Percentiles rank a stretch among this genome's conserved stretches.
Evolutionary conservation across 1,284 basidiomycete genomes (phyloP).

Genomic region (Sporisorium exsertum): DNA sequence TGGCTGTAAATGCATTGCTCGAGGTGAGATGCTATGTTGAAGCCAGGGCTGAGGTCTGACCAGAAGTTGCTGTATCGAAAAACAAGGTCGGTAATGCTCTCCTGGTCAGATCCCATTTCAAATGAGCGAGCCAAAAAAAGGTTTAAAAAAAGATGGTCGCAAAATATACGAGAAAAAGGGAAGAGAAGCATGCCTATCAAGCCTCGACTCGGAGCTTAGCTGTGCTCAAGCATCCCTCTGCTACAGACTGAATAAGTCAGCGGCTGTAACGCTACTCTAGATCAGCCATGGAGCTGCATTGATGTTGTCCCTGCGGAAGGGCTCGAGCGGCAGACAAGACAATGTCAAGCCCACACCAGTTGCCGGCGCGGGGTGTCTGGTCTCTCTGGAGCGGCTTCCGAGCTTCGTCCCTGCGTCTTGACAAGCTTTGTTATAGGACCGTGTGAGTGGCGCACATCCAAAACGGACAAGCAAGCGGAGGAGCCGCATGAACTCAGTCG

Average conservation of each 20-base stretch:
- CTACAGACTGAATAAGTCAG: neutral
- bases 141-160: neutral
- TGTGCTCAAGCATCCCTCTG: no score
- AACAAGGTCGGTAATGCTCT: no score
- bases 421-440: no score
- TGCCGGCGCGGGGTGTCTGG: neutral
- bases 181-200: neutral
- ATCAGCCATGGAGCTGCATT: no score
- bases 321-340: no score
- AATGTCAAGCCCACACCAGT: neutral
- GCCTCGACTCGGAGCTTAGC: neutral
- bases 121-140: neutral
- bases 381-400: neutral
- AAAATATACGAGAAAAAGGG: neutral
- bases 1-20: neutral
- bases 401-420: conserved; percentile 11
- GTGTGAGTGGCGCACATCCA: neutral
- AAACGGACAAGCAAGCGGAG: neutral
- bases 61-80: neutral
- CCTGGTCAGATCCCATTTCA: no score
- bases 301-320: no score
- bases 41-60: neutral
- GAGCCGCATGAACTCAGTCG: neutral
- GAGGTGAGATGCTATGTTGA: neutral
- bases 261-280: no score